Evolutionary conservation across 1,284 basidiomycete genomes (phyloP).

Genomic region (Uromyces viciae-fabae): DNA sequence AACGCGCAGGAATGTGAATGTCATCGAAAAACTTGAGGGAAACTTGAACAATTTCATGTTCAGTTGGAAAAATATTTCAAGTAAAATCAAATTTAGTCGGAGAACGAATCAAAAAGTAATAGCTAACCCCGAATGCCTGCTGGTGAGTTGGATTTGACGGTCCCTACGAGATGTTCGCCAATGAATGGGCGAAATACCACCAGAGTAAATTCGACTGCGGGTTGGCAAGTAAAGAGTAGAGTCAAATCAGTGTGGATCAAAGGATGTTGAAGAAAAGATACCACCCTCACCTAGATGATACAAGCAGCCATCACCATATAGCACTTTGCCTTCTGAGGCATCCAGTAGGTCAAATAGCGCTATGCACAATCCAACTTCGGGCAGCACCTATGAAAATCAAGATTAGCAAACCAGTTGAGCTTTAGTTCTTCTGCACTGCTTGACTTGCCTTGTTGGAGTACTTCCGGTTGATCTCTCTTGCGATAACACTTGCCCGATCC

Average conservation of each 20-base stretch:
- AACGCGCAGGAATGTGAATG: slow-evolving; percentile 32
- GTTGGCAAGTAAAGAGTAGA: too few species aligned
- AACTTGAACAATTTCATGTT: slow-evolving; percentile 13
- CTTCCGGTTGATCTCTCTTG: slow-evolving; percentile 35
- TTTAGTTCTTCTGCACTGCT: background rate
- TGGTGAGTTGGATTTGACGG: slow-evolving; percentile 35
- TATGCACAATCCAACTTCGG: slow-evolving; percentile 38
- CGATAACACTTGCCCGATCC: slow-evolving; percentile 32
- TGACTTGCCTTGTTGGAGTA: slow-evolving; percentile 32
- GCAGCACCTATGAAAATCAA: slow-evolving; percentile 18
- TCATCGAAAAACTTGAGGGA: slow-evolving; percentile 42
- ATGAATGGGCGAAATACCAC: slow-evolving; percentile 41
- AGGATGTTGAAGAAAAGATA: too few species aligned
- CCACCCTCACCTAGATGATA: slow-evolving; percentile 42
- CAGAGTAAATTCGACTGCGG: slow-evolving; percentile 42
- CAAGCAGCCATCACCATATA: slow-evolving; percentile 42
- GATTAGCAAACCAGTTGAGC: background rate
- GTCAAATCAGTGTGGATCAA: background rate
- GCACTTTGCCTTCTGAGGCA: slow-evolving; percentile 42
- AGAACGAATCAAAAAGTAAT: background rate
- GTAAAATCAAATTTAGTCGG: too few species aligned
- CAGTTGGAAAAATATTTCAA: background rate
- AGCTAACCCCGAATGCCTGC: slow-evolving; percentile 30
- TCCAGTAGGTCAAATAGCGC: slow-evolving; percentile 26
- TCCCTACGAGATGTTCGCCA: slow-evolving; percentile 40